Base-by-base conservation (phyloP, 305 asterid genomes). In the Fraxinus dipetala region DNA sequence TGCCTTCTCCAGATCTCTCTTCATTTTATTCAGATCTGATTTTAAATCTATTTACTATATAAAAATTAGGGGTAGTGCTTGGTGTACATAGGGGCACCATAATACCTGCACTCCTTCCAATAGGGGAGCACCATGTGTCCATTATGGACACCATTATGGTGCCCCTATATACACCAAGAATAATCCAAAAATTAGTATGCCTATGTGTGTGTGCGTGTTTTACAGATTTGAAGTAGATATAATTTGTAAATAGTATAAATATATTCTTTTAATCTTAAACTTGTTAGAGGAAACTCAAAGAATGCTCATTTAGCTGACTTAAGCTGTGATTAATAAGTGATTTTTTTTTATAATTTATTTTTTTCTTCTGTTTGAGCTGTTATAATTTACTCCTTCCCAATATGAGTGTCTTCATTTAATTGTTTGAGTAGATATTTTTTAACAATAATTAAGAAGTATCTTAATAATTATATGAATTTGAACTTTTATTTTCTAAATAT, bases 1-100 rank as follows among this genome's bases (percentile, higher is more conserved):
- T 83, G 26, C 72, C 85, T 85, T 11, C 28, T 4, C 36, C 45
- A 82, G 85, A 83, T 92, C 85, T 84, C 78, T 65, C 40, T 81
- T n/a, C 78, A 22, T 10, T 77, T 24, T 1, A 1, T 72, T 63
- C 40, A 69, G 75, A 69, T 69, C 24, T 81, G 69, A 14, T 5
- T 81, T 51, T 67, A 36, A 14, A 6, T 13, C 24, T 76, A 22
- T 7, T 45, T 2, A 61, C 31, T 40, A 38, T 11, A 30, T 63
- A 26, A 63, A 63, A 63, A 63, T 24, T n/a, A n/a, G n/a, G n/a
- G n/a, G n/a, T n/a, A n/a, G n/a, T n/a, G n/a, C n/a, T n/a, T n/a
- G n/a, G n/a, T n/a, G n/a, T n/a, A n/a, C n/a, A n/a, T n/a, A n/a
- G n/a, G n/a, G n/a, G n/a, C n/a, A n/a, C n/a, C n/a, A n/a, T n/a